Evolutionary conservation across 1,139 yeast genomes (phyloP), one percentile per base, ranked within the genome.

Genomic region (Sugiyamaella japonica): DNA sequence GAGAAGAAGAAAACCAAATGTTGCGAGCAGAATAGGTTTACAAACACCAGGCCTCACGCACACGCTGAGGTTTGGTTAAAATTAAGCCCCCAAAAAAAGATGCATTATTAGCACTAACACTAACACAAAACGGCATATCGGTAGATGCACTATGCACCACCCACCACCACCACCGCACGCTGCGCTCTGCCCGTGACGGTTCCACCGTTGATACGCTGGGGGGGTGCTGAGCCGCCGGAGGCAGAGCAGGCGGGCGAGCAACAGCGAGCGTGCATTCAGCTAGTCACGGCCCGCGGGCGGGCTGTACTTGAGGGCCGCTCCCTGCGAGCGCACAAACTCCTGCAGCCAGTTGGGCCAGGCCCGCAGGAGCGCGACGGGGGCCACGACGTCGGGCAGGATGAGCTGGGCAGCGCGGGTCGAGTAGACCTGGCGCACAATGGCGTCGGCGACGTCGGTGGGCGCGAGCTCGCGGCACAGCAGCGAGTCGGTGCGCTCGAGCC

Each of bases 291-390:
- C 37, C 15, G 8, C 15, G 9, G 40, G 48, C 10, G 23, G 25
- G 5, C 34, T 39, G 17, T 44, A 44, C 40, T 44, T 34, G 23
- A 42, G 12, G 13, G 9, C 15, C 3, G 15, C 7, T 3, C 48
- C 40, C 13, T 10, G n/a, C 9, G 37, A 32, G 7, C 40, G 48
- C 17, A 17, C 17, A 12, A 17, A 8, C 25, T 57, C 60, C 34
- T 57, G 60, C 5, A 57, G 6, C 61, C 61, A 59, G 31, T 52
- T 55, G 37, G 61, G 61, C 36, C 44, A 32, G 25, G 48, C 45
- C 25, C 60, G 36, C 5, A 59, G 8, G n/a, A 37, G 9, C 12
- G 53, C 45, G 2, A 53, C 28, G 9, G 44, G 31, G 13, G 28
- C 49, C 20, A 50, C 51, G 16, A 51, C 20, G 9, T 52, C 50